Base-by-base conservation (phyloP, 139 green algal genomes). In the Picochlorum sp. region DNA sequence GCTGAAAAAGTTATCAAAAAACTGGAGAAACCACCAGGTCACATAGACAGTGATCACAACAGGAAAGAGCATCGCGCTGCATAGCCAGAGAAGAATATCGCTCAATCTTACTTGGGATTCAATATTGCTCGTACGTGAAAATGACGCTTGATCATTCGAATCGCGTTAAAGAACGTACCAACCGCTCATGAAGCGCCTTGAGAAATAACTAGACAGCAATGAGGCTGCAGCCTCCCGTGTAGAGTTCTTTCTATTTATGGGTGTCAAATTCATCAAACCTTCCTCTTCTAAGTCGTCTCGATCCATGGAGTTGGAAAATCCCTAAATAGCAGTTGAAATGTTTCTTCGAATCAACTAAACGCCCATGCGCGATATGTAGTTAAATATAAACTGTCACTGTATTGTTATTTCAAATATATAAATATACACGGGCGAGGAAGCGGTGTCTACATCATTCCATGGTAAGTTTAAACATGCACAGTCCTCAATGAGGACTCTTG, bases 1-100 rank as follows among this genome's bases (percentile, higher is more conserved):
- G 15, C 75, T 63, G 68, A 96, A 96, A 61, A 96, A 94, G 65
- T 84, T 83, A 74, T 97, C 90, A 68, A 97, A 93, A 64, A 95
- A 95, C 7, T 81, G 83, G 4, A 95, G 69, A 62, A 95, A 95
- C 87, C 68, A 72, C 62, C 62, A 85, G 14, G 85, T 90, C 3
- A 90, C 56, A 66, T 85, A 91, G 20, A 83, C 82, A 0, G 90
- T 96, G 4, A 95, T 79, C 2, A 85, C 89, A 16, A 97, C 82
- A 0, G 90, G 90, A 37, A 97, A 90, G 15, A 97, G 71, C 47
- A 97, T 95, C 32, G 82, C 86, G 62, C 83, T 87, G 76, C 69
- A 61, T 9, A 49, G 44, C 28, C 4, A 37, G 7, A 20, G 13
- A 57, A 34, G 46, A 13, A 20, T 32, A 34, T 41, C 34, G 8